Evolutionary conservation across 257 asterid genomes (phyloP), one percentile per base, ranked within the genome.

Genomic region (Capsicum baccatum): DNA sequence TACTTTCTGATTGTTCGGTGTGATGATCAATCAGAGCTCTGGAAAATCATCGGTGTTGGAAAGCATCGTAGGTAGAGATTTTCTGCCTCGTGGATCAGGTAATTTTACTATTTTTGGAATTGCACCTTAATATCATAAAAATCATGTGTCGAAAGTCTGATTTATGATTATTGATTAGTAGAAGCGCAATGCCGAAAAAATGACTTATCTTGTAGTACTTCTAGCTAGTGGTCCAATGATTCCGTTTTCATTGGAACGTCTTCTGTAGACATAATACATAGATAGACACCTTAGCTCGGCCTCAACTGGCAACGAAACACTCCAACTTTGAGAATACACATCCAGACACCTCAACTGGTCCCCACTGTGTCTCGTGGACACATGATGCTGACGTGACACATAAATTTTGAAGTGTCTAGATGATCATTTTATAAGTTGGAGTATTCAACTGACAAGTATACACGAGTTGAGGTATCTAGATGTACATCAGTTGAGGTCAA

Each of bases 71-170:
- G 98, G 99, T 55, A 89, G 99, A 89, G 99, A 96, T 89, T 96
- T 96, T 83, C 92, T 96, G 62, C 99, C 99, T 86, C 98, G 99
- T 79, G 99, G 99, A 91, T 96, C 98, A 17, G 99, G 99, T 94
- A 89, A 81, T 81, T n/a, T 52, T 14, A 66, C 17, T 54, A 4
- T 10, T 6, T 57, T 62, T 42, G 17, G 54, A 62, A 84, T 84
- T 56, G 1, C 54, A 79, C 17, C 6, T 80, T 37, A 33, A 79
- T 15, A 71, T 26, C 33, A 26, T 26, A 26, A 26, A 26, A 26
- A 26, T 26, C 33, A 26, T 44, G 42, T 47, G 58, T n/a, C 0
- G 58, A 73, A 42, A 5, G 8, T 13, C 42, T 66, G 73, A 33
- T 66, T 33, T 13, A 33, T 33, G 73, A 66, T 33, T 66, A 33